Evolutionary conservation across 192 early-diverging fungal species (phyloP).

Genomic region (Coemansia sp.): DNA sequence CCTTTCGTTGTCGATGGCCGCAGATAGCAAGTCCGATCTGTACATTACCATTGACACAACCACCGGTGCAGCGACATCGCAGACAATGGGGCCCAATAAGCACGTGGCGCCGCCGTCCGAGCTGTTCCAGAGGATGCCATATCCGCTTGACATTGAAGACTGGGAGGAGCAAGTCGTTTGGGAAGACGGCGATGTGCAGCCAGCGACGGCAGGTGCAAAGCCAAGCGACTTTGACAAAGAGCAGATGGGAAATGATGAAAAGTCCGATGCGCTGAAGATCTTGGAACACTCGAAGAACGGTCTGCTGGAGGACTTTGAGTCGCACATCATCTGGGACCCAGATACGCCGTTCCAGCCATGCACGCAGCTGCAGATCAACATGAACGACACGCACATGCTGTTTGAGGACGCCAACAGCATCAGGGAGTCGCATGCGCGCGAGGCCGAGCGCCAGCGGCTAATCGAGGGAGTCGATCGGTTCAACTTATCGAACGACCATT

Average conservation of each 20-base stretch:
- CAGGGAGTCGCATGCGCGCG: slow-evolving; percentile 56
- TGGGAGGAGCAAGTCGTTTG: slow-evolving; percentile 89
- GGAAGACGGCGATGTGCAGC: slow-evolving; percentile 55
- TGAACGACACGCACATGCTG: slow-evolving; percentile 77
- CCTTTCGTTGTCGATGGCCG: slow-evolving; percentile 34
- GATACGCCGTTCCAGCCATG: slow-evolving; percentile 57
- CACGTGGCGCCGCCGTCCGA: slow-evolving; percentile 29
- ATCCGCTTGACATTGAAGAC: slow-evolving; percentile 69
- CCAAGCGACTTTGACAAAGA: not conserved
- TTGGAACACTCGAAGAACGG: slow-evolving; percentile 23
- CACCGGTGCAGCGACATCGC: slow-evolving; percentile 31
- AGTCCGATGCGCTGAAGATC: slow-evolving; percentile 10
- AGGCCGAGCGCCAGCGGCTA: slow-evolving; percentile 61
- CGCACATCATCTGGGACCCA: slow-evolving; percentile 80
- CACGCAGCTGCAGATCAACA: slow-evolving; percentile 59
- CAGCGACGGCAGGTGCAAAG: not conserved
- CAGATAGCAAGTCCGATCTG: slow-evolving; percentile 28
- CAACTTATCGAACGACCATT: slow-evolving; percentile 87
- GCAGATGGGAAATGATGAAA: not conserved
- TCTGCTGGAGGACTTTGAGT: slow-evolving; percentile 61
- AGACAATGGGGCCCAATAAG: slow-evolving; percentile 25
- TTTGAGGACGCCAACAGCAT: slow-evolving; percentile 58
- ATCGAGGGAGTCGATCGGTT: slow-evolving; percentile 68
- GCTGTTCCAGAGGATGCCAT: slow-evolving; percentile 54
- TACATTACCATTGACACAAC: slow-evolving; percentile 33